Evolutionary conservation across 192 early-diverging fungal species (phyloP), one percentile per base, ranked within the genome.

Genomic region (Backusella luteola): DNA sequence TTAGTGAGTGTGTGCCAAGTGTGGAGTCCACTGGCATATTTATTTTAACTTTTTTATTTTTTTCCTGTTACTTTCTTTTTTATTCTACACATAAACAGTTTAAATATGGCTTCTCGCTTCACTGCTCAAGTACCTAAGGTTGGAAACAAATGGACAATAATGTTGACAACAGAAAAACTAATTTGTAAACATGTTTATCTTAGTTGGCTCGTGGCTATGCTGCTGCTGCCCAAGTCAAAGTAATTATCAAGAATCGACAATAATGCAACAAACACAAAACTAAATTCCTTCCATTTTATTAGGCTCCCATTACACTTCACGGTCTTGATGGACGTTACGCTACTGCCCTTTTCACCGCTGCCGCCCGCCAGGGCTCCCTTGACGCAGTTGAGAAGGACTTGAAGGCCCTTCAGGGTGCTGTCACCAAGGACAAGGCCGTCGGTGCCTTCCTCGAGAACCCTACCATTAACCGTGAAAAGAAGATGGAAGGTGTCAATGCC

Each of bases 251-350:
- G 23, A 23, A 29, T 29, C 56, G 26, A 63, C 56, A 53, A 53
- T 34, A 21, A 4, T 36, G 3, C 42, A 72, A 39, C 11, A 35
- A 59, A 41, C 53, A 74, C 21, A 41, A 32, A 36, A 42, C n/a
- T 32, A 15, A 49, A 46, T 63, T 46, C 3, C 11, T 7, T 34
- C 17, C 0, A 0, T 39, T 19, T 74, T 63, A 14, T 5, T 84
- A 97, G 94, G 88, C 91, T 63, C 95, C 96, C 23, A 69, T 95
- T 38, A 87, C 90, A 59, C 89, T 99, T 67, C 92, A 94, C 88
- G 96, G 96, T 69, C 93, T 99, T 83, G 95, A 97, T 52, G 97
- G 97, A 80, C 94, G 96, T 79, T 99, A 99, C 84, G 96, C 97
- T 67, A 97, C 96, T 17, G 97, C 97, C 59, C 91, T 99, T 71